Percentiles rank a stretch among this genome's conserved stretches.
Conservation (phyloP, 495 filamentous ascomycete genomes). For the Penicillium bovifimosum region DNA sequence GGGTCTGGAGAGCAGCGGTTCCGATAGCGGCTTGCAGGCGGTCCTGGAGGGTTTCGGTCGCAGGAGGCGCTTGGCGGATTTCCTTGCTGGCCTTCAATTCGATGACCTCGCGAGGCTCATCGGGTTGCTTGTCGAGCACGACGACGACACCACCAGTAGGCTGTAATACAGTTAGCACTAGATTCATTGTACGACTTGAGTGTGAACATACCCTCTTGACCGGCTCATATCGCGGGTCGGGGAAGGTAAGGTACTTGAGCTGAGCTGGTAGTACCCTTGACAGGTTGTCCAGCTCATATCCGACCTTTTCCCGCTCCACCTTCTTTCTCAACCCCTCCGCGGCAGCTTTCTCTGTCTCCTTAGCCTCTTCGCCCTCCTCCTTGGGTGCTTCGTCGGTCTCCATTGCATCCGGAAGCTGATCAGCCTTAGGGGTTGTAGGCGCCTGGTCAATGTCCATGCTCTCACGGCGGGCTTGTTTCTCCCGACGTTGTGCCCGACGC, state of each 20-base stretch:
- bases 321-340: constrained; percentile 66
- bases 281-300: constrained; percentile 96
- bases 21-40: constrained; percentile 39
- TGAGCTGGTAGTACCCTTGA: constrained; percentile 88
- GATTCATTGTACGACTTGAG: constrained; percentile 2
- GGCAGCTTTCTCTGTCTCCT: constrained; percentile 60
- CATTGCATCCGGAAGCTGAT: constrained; percentile 73
- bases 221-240: constrained; percentile 79
- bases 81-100: constrained; percentile 85
- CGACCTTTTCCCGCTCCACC: constrained; percentile 91
- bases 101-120: constrained; percentile 69
- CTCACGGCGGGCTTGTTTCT: constrained; percentile 65
- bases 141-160: constrained; percentile 92
- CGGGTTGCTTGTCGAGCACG: constrained; percentile 76
- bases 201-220: constrained; percentile 77
- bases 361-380: constrained; percentile 51
- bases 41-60: constrained; percentile 42
- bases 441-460: constrained; percentile 85
- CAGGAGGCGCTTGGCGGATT: constrained; percentile 53
- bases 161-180: constrained; percentile 49
- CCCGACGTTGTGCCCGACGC: constrained; percentile 74
- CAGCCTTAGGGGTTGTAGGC: constrained; percentile 68
- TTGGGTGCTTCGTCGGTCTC: constrained; percentile 73
- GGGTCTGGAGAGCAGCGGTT: constrained; percentile 33
- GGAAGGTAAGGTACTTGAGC: constrained; percentile 90